A percentile compares a stretch with the other conserved stretches of the same genome.
Evolutionary conservation across 2,329 filamentous ascomycete genomes (phyloP).

Genomic region (Xylaria sp.): DNA sequence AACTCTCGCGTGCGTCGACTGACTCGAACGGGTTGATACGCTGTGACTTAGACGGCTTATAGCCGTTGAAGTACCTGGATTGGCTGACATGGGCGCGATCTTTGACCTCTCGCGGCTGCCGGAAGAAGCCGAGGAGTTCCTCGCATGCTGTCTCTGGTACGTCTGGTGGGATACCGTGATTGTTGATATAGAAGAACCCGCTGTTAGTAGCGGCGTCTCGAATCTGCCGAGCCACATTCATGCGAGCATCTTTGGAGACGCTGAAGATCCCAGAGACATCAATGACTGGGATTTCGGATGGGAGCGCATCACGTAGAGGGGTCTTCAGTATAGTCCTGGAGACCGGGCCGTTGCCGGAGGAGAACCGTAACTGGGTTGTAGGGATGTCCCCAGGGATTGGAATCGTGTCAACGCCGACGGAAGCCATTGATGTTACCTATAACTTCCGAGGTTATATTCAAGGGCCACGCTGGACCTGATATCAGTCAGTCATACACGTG

Average conservation of each 20-base stretch:
- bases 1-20: conserved; percentile 49
- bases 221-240: conserved; percentile 53
- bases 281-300: conserved; percentile 54
- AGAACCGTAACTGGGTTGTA: conserved; percentile 40
- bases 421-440: conserved; percentile 20
- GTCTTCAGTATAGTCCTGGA: conserved; percentile 38
- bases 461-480: not conserved
- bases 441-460: not conserved
- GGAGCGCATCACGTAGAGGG: conserved; percentile 42
- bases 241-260: conserved; percentile 48
- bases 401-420: conserved; percentile 8
- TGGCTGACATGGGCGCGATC: conserved; percentile 49
- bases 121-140: conserved; percentile 41
- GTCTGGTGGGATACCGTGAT: conserved; percentile 46
- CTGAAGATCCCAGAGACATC: conserved; percentile 56
- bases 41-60: conserved; percentile 50
- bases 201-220: conserved; percentile 53
- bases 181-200: conserved; percentile 58
- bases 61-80: conserved; percentile 54
- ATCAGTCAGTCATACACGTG: no score
- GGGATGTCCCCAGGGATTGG: not conserved
- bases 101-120: conserved; percentile 41
- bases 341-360: conserved; percentile 44
- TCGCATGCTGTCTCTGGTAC: conserved; percentile 47
- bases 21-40: conserved; percentile 41